Evolutionary conservation across 257 asterid species (phyloP).

Genomic region (Gentiana macrophylla): DNA sequence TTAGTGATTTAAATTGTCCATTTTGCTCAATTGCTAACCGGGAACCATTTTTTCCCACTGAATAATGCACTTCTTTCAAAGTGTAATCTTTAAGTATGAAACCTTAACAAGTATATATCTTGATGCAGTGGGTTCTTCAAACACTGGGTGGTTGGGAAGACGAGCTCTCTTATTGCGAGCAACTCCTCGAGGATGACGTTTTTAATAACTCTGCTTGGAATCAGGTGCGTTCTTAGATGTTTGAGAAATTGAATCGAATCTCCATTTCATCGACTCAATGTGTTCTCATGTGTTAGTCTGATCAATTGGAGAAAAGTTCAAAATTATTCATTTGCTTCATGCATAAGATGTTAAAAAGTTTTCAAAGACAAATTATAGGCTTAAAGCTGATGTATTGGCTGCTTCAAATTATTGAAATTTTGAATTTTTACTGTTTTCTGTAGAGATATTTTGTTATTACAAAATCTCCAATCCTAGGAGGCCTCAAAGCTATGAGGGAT

Average conservation of each 20-base stretch:
- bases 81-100: not conserved
- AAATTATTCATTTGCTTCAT: not conserved
- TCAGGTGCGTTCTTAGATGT: constrained; percentile 44
- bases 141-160: constrained; percentile 96
- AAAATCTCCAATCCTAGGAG: constrained; percentile 76
- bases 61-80: too few species aligned
- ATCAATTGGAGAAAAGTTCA: too few species aligned
- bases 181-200: constrained; percentile 69
- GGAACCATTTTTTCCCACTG: too few species aligned
- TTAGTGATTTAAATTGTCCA: not conserved
- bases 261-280: too few species aligned
- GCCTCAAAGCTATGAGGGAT: constrained; percentile 54
- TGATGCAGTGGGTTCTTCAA: constrained; percentile 90
- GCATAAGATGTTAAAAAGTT: too few species aligned
- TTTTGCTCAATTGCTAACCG: not conserved
- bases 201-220: constrained; percentile 98
- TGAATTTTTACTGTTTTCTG: constrained; percentile 3
- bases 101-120: constrained; percentile 8
- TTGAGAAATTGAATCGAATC: too few species aligned
- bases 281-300: too few species aligned
- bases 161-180: constrained; percentile 72
- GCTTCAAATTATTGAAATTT: not conserved
- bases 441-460: constrained; percentile 81
- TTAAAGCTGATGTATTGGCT: too few species aligned
- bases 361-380: too few species aligned